These are phyloP conservation scores for Diaporthe sp. DNA, from an alignment of 2,329 filamentous ascomycete species.

Conservation along the genomic window DNA sequence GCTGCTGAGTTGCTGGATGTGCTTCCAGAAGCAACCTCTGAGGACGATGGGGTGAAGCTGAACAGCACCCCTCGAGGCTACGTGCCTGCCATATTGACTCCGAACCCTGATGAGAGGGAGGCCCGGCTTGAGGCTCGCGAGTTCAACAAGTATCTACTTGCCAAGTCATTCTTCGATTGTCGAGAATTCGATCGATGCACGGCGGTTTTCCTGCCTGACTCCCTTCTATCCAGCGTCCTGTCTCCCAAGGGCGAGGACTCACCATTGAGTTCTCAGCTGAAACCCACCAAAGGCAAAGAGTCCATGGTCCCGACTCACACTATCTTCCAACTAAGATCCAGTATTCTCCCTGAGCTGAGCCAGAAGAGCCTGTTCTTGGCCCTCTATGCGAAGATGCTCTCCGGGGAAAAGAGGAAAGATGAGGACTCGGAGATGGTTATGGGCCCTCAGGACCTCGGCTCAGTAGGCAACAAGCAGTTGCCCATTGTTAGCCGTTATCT, in stretches of 20 bases:
- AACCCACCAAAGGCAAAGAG: constrained; percentile 78
- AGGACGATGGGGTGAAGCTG: constrained; percentile 67
- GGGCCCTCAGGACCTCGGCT: constrained; percentile 90
- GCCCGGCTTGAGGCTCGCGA: constrained; percentile 83
- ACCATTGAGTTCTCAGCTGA: constrained; percentile 65
- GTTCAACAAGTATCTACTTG: constrained; percentile 86
- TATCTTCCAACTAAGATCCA: constrained; percentile 36
- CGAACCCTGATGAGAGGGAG: constrained; percentile 79
- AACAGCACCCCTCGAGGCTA: constrained; percentile 56
- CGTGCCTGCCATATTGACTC: constrained; percentile 64
- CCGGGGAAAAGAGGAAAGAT: constrained; percentile 95
- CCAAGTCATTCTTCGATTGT: constrained; percentile 95
- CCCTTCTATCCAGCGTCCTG: constrained; percentile 78
- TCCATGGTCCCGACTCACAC: constrained; percentile 46
- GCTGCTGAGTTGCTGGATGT: constrained; percentile 93
- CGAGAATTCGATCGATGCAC: constrained; percentile 95
- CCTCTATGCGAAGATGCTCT: constrained; percentile 91
- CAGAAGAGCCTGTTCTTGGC: constrained; percentile 94
- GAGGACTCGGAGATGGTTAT: constrained; percentile 98
- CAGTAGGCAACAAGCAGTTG: constrained; percentile 88
- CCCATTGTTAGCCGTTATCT: constrained; percentile 81
- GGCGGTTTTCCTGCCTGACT: constrained; percentile 87
- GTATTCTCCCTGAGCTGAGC: constrained; percentile 73
- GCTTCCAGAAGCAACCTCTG: constrained; percentile 71
- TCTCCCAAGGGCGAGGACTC: constrained; percentile 60